Conservation (phyloP, 1,139 yeast genomes). For the Cylindricascospora bacillispora region DNA sequence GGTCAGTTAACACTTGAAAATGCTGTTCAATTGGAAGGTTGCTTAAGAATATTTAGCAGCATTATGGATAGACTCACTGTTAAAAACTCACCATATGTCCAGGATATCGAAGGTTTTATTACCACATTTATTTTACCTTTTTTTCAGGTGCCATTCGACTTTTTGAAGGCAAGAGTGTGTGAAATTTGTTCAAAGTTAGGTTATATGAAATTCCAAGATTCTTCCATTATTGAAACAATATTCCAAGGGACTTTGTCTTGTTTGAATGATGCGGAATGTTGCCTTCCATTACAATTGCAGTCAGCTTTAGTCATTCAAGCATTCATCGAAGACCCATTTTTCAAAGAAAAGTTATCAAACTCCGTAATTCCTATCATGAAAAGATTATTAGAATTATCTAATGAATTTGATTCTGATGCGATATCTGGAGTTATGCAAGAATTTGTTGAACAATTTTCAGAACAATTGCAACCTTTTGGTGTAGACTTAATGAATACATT, state of each 20-base stretch:
- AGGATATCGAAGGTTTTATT: slow-evolving; percentile 61
- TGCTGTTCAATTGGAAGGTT: slow-evolving; percentile 71
- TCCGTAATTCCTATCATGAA: slow-evolving; percentile 78
- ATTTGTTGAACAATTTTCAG: slow-evolving; percentile 79
- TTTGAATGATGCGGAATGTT: slow-evolving; percentile 37
- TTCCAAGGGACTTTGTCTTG: slow-evolving; percentile 58
- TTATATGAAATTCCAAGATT: slow-evolving; percentile 43
- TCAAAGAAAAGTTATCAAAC: slow-evolving; percentile 52
- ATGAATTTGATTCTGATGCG: slow-evolving; percentile 78
- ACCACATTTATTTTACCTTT: slow-evolving; percentile 58
- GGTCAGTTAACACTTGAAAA: slow-evolving; percentile 36
- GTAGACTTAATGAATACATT: slow-evolving; percentile 71
- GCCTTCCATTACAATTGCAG: slow-evolving; percentile 71
- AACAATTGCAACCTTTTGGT: slow-evolving; percentile 88
- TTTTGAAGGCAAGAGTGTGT: slow-evolving; percentile 73
- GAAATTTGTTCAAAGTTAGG: slow-evolving; percentile 64
- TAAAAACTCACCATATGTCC: slow-evolving; percentile 44
- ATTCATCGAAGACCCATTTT: slow-evolving; percentile 50
- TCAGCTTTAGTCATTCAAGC: slow-evolving; percentile 82
- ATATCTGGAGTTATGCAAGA: slow-evolving; percentile 91
- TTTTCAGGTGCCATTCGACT: slow-evolving; percentile 51
- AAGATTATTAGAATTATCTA: slow-evolving; percentile 57
- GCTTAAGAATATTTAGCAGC: slow-evolving; percentile 64
- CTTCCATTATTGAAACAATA: slow-evolving; percentile 37
- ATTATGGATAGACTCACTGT: slow-evolving; percentile 47